These are phyloP conservation scores for Linderina pennispora DNA, from an alignment of 192 early-diverging fungal genomes.

Conservation along the genomic window DNA sequence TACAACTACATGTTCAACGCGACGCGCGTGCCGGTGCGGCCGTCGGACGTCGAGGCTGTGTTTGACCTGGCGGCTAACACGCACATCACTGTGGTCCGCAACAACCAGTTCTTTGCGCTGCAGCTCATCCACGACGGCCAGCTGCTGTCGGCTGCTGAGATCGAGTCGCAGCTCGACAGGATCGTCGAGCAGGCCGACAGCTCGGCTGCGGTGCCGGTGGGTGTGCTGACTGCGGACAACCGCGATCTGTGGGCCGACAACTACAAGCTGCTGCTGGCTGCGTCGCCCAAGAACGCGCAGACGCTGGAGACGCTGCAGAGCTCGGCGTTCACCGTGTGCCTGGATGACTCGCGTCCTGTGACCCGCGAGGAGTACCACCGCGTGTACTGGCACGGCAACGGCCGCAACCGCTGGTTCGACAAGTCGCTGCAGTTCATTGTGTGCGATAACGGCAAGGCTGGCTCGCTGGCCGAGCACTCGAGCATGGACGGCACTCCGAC, in stretches of 20 bases:
- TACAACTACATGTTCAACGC: slow-evolving; percentile 98
- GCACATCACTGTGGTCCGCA: slow-evolving; percentile 81
- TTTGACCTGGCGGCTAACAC: slow-evolving; percentile 70
- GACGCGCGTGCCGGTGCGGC: slow-evolving; percentile 82
- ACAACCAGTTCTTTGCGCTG: slow-evolving; percentile 86
- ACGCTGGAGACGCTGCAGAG: slow-evolving; percentile 79
- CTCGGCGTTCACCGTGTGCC: slow-evolving; percentile 81
- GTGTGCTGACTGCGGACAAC: slow-evolving; percentile 88
- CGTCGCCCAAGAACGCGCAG: slow-evolving; percentile 63
- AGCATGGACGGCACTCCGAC: slow-evolving; percentile 95
- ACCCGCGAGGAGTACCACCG: slow-evolving; percentile 84
- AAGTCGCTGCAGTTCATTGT: slow-evolving; percentile 96
- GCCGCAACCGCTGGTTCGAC: slow-evolving; percentile 96
- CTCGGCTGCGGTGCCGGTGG: slow-evolving; percentile 66
- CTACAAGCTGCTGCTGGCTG: slow-evolving; percentile 59
- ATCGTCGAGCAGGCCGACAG: slow-evolving; percentile 66
- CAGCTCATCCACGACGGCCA: slow-evolving; percentile 70
- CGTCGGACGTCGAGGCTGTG: slow-evolving; percentile 70
- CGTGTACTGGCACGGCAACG: slow-evolving; percentile 94
- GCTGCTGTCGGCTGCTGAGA: slow-evolving; percentile 76
- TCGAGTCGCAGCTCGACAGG: slow-evolving; percentile 67
- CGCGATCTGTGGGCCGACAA: slow-evolving; percentile 89
- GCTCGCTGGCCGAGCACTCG: slow-evolving; percentile 90
- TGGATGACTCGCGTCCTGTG: slow-evolving; percentile 82
- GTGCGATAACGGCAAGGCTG: slow-evolving; percentile 96